Evolutionary conservation across 2,329 filamentous ascomycete genomes (phyloP), one percentile per base, ranked within the genome.

Genomic region (Dothistroma septosporum): DNA sequence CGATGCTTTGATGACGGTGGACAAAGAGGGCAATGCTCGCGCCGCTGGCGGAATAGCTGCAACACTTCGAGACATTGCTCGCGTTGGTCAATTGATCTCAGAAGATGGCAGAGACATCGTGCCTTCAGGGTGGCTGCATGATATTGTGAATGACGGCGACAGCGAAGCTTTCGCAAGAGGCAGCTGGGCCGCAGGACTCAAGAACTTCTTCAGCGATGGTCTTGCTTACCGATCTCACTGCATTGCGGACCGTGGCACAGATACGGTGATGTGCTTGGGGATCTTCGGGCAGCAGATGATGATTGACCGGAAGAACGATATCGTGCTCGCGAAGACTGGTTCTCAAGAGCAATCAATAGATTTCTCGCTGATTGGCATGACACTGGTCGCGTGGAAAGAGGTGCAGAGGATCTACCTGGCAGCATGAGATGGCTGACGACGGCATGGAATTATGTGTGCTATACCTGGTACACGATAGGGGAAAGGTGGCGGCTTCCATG

Each of bases 241-340:
- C 32, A 31, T 61, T 28, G 60, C 57, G 4, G 62, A 65, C 55
- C 35, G 53, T 5, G 37, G 56, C 1, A 54, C 44, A 33, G 57
- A 66, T 28, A 57, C 54, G 10, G 32, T 65, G 22, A 62, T 68
- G 55, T 66, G 53, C 0, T 32, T 65, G 33, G 66, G 66, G 3
- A 61, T 68, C 11, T 62, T 59, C 60, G 66, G 66, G 32, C 65
- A 70, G 62, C 52, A 61, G 41, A 56, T 70, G 24, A 24, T 66
- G 41, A 55, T 67, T 31, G 68, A 70, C 50, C 57, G 54, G 32
- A 64, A 61, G 55, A 58, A 66, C 55, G 61, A 61, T n/a, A 64
- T 68, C 16, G 68, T 69, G 48, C 44, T 69, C 53, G 68, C 64
- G 19, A 69, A 65, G 57, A 68, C 65, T 10, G 57, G 41, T 10